phyloP scores from a whole-genome alignment of 495 filamentous ascomycete species.

The Schizothecium vesticola region DNA sequence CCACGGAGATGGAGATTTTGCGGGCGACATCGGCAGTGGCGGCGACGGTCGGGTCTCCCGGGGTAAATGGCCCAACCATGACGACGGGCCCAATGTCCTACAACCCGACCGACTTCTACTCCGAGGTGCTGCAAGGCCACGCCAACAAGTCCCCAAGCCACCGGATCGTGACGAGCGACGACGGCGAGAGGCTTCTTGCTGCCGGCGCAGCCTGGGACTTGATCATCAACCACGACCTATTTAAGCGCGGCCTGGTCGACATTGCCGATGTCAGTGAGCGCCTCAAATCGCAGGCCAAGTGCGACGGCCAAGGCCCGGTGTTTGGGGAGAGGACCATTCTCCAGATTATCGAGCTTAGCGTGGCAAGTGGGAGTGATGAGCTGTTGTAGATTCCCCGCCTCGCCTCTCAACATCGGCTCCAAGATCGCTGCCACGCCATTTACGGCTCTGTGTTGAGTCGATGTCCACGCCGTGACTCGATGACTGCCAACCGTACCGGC shows the following conservation, averaged over 20 bases:
- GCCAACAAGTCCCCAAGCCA: constrained; percentile 59
- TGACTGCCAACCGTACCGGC: too few relatives aligned
- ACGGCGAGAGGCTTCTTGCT: constrained; percentile 71
- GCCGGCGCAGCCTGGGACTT: constrained; percentile 85
- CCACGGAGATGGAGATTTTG: constrained; percentile 90
- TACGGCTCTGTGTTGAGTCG: too few relatives aligned
- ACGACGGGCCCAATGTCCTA: constrained; percentile 68
- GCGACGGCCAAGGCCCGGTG: constrained; percentile 85
- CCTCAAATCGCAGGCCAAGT: constrained; percentile 71
- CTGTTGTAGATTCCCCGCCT: constrained; percentile 49
- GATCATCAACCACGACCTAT: constrained; percentile 78
- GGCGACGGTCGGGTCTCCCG: constrained; percentile 20
- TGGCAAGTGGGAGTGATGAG: constrained; percentile 66
- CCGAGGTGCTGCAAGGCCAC: constrained; percentile 48
- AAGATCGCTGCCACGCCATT: neutral
- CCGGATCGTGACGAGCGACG: constrained; percentile 61
- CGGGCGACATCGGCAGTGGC: constrained; percentile 60
- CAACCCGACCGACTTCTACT: constrained; percentile 66
- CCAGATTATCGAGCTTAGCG: constrained; percentile 72
- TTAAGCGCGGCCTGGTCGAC: constrained; percentile 76
- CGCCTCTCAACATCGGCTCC: neutral
- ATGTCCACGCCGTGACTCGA: too few relatives aligned
- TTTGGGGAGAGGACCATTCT: constrained; percentile 74
- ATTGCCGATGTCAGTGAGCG: constrained; percentile 70
- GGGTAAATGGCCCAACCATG: constrained; percentile 22